Percentiles rank a stretch among this genome's conserved stretches.
Conservation (phyloP, 768 basidiomycete genomes). For the Phlegmacium glaucopus region DNA sequence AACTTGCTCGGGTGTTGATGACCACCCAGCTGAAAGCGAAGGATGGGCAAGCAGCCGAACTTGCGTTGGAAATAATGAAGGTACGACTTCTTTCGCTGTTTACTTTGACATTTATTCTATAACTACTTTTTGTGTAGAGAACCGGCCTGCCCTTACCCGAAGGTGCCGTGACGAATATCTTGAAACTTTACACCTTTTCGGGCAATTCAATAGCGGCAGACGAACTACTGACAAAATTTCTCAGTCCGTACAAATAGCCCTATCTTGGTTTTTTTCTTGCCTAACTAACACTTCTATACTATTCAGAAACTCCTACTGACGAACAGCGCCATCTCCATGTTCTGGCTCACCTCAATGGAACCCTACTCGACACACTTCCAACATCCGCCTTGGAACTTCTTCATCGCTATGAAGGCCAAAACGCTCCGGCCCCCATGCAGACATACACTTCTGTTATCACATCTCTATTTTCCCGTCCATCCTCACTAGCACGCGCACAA, state of each 20-base stretch:
- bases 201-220: slow-evolving; percentile 49
- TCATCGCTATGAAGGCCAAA: slow-evolving; percentile 66
- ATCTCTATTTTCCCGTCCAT: slow-evolving; percentile 48
- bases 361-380: slow-evolving; percentile 48
- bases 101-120: background rate
- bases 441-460: slow-evolving; percentile 72
- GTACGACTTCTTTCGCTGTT: slow-evolving; percentile 18
- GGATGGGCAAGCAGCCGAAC: slow-evolving; percentile 49
- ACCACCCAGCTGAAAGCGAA: slow-evolving; percentile 39
- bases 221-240: slow-evolving; percentile 35
- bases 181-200: slow-evolving; percentile 44
- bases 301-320: slow-evolving; percentile 40
- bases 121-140: slow-evolving; percentile 28
- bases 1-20: background rate
- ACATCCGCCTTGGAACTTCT: slow-evolving; percentile 62
- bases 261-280: background rate
- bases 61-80: slow-evolving; percentile 53
- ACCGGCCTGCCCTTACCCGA: slow-evolving; percentile 40
- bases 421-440: slow-evolving; percentile 61
- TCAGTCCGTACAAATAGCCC: slow-evolving; percentile 33
- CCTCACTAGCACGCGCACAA: slow-evolving; percentile 58
- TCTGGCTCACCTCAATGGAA: slow-evolving; percentile 56
- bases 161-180: slow-evolving; percentile 40
- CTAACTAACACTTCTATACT: background rate
- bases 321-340: slow-evolving; percentile 70